Percentiles rank a stretch among this genome's conserved stretches.
These are phyloP conservation scores for Malassezia arunalokei DNA, from an alignment of 1,284 basidiomycete species.

Conservation along the genomic window DNA sequence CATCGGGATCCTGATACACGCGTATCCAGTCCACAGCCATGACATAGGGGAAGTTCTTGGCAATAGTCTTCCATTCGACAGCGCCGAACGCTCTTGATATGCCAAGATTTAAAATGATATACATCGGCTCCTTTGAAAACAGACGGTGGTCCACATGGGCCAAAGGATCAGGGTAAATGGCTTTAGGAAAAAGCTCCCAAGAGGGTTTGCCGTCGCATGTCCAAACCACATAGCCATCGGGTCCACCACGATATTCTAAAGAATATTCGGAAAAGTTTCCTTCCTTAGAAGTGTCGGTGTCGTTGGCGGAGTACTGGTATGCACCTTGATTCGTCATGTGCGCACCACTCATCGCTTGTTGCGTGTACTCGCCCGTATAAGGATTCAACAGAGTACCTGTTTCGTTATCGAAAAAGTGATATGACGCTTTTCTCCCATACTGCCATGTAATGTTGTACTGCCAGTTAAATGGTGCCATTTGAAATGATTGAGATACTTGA, in stretches of 20 bases:
- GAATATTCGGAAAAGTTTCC: slow-evolving; percentile 6
- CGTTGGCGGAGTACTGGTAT: neutral
- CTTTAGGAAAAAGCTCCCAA: slow-evolving; percentile 55
- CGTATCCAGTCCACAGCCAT: slow-evolving; percentile 49
- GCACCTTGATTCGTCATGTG: neutral
- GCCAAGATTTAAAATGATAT: slow-evolving; percentile 32
- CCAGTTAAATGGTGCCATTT: slow-evolving; percentile 57
- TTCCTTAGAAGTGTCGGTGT: neutral
- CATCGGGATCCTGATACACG: slow-evolving; percentile 23
- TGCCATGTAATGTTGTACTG: slow-evolving; percentile 32
- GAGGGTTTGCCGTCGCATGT: slow-evolving; percentile 20
- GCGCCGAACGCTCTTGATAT: slow-evolving; percentile 15
- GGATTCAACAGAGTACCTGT: slow-evolving; percentile 20
- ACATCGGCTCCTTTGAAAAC: slow-evolving; percentile 53
- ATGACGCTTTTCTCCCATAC: slow-evolving; percentile 16
- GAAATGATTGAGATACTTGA: slow-evolving; percentile 65
- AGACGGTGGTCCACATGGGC: slow-evolving; percentile 62
- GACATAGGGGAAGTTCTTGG: slow-evolving; percentile 20
- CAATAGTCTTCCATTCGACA: neutral
- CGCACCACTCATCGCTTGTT: slow-evolving; percentile 24
- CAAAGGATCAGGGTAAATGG: slow-evolving; percentile 57
- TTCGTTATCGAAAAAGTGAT: slow-evolving; percentile 24
- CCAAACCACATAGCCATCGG: slow-evolving; percentile 21
- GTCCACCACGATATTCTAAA: slow-evolving; percentile 3
- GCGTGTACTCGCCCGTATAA: slow-evolving; percentile 32